Evolutionary conservation across 352 stramenopile genomes (phyloP), one percentile per base, ranked within the genome.

Genomic region (Globisporangium solare): DNA sequence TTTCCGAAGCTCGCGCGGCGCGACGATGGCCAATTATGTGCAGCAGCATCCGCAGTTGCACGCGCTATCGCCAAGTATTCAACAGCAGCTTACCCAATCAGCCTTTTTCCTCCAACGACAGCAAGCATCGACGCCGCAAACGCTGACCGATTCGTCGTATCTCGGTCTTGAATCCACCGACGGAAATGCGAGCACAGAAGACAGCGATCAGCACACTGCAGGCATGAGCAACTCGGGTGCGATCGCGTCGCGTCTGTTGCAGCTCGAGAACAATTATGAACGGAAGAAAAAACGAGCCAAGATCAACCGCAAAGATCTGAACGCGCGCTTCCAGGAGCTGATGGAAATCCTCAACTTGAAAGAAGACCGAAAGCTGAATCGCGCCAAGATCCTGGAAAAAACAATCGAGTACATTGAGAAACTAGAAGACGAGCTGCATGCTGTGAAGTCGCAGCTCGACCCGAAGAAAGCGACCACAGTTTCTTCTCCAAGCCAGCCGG

Each of bases 221-320:
- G 43, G 31, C 2, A 21, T 47, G 35, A 35, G 10, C 31, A 22
- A 17, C 45, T 57, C 56, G n/a, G 52, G 56, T 11, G 64, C 49
- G 35, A 58, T 20, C 12, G 56, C 58, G 4, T 59, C 67, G 15
- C 65, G 73, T 11, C 47, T 83, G 40, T 50, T 77, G 47, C 73
- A 86, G 48, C 61, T 84, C 3, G 76, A 87, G 39, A 76, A 76
- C 66, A 87, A 87, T 51, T 87, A 87, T 52, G 76, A 87, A 49
- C 67, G 74, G 31, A 87, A 87, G 61, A 87, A 87, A 63, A 87
- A 83, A 48, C 74, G 76, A 48, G 76, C 76, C 37, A 87, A 87
- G 59, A 84, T 87, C 67, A 87, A 87, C 58, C 70, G 76, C 35
- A 71, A 78, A 37, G 76, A 87, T 42, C 56, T 87, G 27, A 87